phyloP scores from a whole-genome alignment of 352 stramenopile genomes.

The Globisporangium lucens region DNA sequence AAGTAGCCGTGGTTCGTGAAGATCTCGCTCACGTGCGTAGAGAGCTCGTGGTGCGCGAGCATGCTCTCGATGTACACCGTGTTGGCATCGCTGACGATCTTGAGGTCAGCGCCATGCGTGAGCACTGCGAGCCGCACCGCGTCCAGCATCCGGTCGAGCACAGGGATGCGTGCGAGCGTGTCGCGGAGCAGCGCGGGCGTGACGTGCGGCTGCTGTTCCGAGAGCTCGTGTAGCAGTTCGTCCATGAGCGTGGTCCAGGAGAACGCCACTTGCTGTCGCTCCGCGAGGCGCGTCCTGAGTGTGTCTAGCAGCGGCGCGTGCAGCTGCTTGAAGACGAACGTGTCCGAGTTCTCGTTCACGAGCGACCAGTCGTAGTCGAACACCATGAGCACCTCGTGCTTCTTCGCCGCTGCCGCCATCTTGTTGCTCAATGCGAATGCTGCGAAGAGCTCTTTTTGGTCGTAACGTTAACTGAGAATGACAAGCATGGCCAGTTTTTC shows the following conservation, averaged over 20 bases:
- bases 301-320: conserved; percentile 53
- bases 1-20: conserved; percentile 58
- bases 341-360: conserved; percentile 83
- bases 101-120: conserved; percentile 36
- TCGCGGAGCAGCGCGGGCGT: conserved; percentile 33
- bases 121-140: conserved; percentile 48
- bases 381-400: conserved; percentile 42
- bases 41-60: conserved; percentile 39
- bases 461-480: background rate
- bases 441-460: conserved; percentile 4
- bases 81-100: conserved; percentile 81
- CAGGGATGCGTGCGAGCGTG: conserved; percentile 46
- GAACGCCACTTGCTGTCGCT: conserved; percentile 11
- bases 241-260: conserved; percentile 73
- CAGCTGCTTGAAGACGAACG: conserved; percentile 64
- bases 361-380: conserved; percentile 87
- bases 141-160: conserved; percentile 68
- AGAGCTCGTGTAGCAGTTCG: conserved; percentile 46
- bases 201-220: conserved; percentile 34
- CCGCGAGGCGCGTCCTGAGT: conserved; percentile 24
- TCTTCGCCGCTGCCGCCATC: no score
- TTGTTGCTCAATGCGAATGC: background rate
- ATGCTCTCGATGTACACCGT: conserved; percentile 80
- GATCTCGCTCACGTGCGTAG: conserved; percentile 37
- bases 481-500: background rate